Conservation (phyloP, 495 filamentous ascomycete species). For the Aspergillus biplanus region DNA sequence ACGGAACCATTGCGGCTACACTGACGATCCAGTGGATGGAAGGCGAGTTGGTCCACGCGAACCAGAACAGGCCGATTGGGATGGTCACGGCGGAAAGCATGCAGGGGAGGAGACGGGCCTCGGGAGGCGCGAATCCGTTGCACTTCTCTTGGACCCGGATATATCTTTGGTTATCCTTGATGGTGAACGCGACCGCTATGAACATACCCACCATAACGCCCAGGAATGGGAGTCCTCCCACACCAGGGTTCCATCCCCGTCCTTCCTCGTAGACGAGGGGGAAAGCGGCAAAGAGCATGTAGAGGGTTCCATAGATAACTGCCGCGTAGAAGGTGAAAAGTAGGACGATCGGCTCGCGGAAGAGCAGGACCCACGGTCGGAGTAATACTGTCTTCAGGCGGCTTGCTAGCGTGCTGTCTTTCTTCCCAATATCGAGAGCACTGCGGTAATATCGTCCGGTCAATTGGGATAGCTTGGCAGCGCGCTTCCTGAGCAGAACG, state of each 20-base stretch:
- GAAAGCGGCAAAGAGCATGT: constrained; percentile 72
- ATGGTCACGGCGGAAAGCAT: constrained; percentile 31
- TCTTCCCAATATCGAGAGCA: constrained; percentile 28
- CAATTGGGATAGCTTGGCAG: constrained; percentile 39
- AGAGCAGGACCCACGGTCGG: constrained; percentile 32
- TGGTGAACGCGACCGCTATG: constrained; percentile 42
- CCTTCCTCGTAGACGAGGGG: constrained; percentile 67
- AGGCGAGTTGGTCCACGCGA: constrained; percentile 62
- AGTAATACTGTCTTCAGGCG: constrained; percentile 27
- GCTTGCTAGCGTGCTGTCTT: constrained; percentile 3
- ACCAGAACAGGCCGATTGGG: constrained; percentile 51
- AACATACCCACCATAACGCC: constrained; percentile 76
- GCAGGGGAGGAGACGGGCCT: constrained; percentile 34
- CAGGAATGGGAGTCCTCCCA: constrained; percentile 67
- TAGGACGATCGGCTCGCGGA: constrained; percentile 24
- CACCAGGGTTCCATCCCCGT: constrained; percentile 64
- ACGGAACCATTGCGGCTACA: constrained; percentile 60
- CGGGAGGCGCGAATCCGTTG: constrained; percentile 28
- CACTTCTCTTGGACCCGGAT: constrained; percentile 34
- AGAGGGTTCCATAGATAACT: constrained; percentile 66
- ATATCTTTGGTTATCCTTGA: constrained; percentile 33
- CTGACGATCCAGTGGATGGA: constrained; percentile 62
- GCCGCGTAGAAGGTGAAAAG: constrained; percentile 63
- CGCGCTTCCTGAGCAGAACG: constrained; percentile 31
- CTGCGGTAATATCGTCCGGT: constrained; percentile 49